Conservation (phyloP, 805 yeast genomes). For the Nakazawaea ambrosiae region DNA sequence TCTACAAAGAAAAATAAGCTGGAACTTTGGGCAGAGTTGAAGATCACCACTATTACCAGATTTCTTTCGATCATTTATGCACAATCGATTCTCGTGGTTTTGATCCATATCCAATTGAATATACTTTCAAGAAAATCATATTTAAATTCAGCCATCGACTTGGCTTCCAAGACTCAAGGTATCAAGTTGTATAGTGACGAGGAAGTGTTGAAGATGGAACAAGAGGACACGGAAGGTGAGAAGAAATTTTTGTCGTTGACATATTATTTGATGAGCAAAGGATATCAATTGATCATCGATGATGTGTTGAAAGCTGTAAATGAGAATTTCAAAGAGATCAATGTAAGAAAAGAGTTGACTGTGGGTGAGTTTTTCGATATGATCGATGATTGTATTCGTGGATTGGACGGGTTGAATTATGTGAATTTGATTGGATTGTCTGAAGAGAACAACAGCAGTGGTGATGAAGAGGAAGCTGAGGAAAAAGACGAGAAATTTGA, state of each 20-base stretch:
- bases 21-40: constrained; percentile 80
- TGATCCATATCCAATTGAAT: constrained; percentile 82
- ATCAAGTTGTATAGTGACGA: constrained; percentile 17
- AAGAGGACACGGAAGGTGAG: constrained; percentile 38
- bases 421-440: constrained; percentile 8
- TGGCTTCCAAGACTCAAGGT: constrained; percentile 46
- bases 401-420: constrained; percentile 13
- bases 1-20: constrained; percentile 38
- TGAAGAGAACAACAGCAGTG: constrained; percentile 10
- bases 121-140: constrained; percentile 84
- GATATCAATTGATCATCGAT: constrained; percentile 58
- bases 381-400: constrained; percentile 31
- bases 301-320: constrained; percentile 51
- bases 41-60: constrained; percentile 66
- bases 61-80: constrained; percentile 65
- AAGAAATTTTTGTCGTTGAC: constrained; percentile 81
- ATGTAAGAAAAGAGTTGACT: constrained; percentile 67
- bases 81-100: constrained; percentile 60
- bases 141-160: constrained; percentile 64
- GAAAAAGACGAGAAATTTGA: constrained; percentile 20
- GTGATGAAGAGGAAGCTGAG: constrained; percentile 14
- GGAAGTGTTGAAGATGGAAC: constrained; percentile 11
- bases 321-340: constrained; percentile 52
- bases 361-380: constrained; percentile 49
- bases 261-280: constrained; percentile 92